Percentiles rank a stretch among this genome's conserved stretches.
Conservation (phyloP, 768 basidiomycete species). For the Infundibulicybe gibba region DNA sequence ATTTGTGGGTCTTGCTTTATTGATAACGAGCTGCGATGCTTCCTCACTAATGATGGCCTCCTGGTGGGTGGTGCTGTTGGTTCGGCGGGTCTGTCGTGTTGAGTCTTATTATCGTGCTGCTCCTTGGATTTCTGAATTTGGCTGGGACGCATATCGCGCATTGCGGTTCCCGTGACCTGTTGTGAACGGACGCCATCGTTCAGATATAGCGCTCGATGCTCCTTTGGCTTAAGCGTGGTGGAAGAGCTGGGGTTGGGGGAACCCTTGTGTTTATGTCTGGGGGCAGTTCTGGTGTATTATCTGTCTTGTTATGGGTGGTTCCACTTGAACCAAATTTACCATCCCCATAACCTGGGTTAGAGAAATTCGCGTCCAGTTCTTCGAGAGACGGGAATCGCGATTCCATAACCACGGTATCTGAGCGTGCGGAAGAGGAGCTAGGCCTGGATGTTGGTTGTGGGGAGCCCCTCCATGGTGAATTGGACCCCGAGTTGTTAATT, state of each 20-base stretch:
- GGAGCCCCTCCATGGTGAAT: conserved; percentile 26
- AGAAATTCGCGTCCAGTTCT: conserved; percentile 63
- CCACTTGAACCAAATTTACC: background rate
- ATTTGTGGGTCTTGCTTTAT: conserved; percentile 31
- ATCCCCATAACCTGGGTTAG: conserved; percentile 14
- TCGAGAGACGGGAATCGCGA: conserved; percentile 86
- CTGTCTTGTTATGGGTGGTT: conserved; percentile 2
- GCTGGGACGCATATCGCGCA: conserved; percentile 33
- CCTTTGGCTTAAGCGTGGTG: conserved; percentile 16
- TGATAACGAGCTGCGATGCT: conserved; percentile 43
- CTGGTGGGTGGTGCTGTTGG: conserved; percentile 1
- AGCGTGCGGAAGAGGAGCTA: conserved; percentile 29
- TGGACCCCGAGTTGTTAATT: conserved; percentile 11
- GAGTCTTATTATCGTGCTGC: too few species aligned
- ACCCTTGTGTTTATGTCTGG: conserved; percentile 6
- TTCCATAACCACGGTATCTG: conserved; percentile 29
- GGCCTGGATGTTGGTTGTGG: conserved; percentile 24
- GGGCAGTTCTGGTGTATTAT: conserved; percentile 7
- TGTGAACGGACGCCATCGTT: conserved; percentile 48
- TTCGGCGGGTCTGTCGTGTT: background rate
- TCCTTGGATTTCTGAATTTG: too few species aligned
- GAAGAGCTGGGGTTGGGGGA: background rate
- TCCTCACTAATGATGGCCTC: conserved; percentile 45
- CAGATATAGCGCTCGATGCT: conserved; percentile 12
- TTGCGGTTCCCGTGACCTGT: conserved; percentile 50